Base-by-base conservation (phyloP, 2,329 filamentous ascomycete genomes). In the Torrubiella hemipterigena region DNA sequence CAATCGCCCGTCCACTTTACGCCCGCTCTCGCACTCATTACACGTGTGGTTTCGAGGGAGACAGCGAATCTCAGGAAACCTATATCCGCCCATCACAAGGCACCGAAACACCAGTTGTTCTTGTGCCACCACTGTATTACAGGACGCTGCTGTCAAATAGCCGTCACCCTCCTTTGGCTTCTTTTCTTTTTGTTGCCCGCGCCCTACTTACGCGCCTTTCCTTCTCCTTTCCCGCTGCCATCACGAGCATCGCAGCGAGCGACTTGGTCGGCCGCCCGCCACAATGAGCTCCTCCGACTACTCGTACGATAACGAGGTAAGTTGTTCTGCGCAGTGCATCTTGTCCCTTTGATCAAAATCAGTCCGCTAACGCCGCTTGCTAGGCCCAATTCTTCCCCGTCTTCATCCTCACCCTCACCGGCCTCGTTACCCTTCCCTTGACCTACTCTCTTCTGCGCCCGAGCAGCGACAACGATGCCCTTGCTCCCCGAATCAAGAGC, bases 301-400 rank as follows among this genome's bases (percentile, higher is more conserved):
- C 69, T 93, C 83, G 50, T 98, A 98, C 65, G 91, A 98, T 72
- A 83, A 94, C 54, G 77, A 91, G 74, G 80, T 81, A 54, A 41
- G 58, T 34, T 21, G 33, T 22, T 33, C 29, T 22, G 15, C 17
- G 12, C 17, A 10, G n/a, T 12, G 13, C 24, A n/a, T 20, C 17
- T 6, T 21, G 8, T 30, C 17, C 15, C 12, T 14, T 18, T 8
- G 17, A 18, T 22, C n/a, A 11, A 19, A 16, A 17, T 17, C 30
- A 21, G 29, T 31, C 15, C 27, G 17, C n/a, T 29, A 22, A 34
- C 19, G 7, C 14, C 20, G 23, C 10, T 14, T 29, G 21, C 36
- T 38, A 91, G 74, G 87, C 86, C 48, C 84, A 95, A 73, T 95
- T 95, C 67, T 98, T 95, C 69, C 91, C 93, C 45, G 94, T 93